Evolutionary conservation across 2,329 filamentous ascomycete species (phyloP).

Genomic region (Akanthomyces uredinophilus): DNA sequence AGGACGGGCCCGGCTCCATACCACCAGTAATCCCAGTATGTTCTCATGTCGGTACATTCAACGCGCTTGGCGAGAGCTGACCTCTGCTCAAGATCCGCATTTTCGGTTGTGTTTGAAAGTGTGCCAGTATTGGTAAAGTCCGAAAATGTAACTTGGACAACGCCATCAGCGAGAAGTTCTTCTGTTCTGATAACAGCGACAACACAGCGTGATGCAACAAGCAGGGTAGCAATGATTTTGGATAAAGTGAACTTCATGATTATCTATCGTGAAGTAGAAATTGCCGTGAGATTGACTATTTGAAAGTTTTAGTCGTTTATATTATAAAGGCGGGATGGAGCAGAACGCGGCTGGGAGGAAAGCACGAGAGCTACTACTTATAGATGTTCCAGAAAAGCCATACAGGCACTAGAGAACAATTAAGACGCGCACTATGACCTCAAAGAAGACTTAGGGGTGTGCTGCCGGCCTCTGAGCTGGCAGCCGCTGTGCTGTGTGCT

Average conservation of each 20-base stretch:
- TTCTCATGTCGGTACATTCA: not conserved
- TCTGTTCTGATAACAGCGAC: not conserved
- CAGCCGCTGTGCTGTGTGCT: not conserved
- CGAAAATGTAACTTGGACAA: not conserved
- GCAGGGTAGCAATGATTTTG: not conserved
- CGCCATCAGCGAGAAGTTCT: not conserved
- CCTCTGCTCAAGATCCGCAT: no score
- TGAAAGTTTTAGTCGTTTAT: not conserved
- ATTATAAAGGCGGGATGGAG: not conserved
- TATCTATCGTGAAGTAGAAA: no score
- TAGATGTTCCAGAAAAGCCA: no score
- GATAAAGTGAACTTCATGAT: not conserved
- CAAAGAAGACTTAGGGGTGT: not conserved
- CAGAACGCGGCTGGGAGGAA: not conserved
- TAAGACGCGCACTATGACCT: not conserved
- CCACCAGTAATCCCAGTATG: slow-evolving; percentile 4
- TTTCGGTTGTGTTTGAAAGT: not conserved
- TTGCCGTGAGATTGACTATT: not conserved
- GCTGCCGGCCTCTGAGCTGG: not conserved
- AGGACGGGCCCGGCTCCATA: not conserved
- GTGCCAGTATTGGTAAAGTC: not conserved
- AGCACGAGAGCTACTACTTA: not conserved
- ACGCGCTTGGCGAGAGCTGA: not conserved
- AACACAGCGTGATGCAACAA: not conserved
- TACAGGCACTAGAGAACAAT: not conserved